These are phyloP conservation scores for Paramecium tetraurelia DNA, from an alignment of 73 alveolate species.

Conservation along the genomic window DNA sequence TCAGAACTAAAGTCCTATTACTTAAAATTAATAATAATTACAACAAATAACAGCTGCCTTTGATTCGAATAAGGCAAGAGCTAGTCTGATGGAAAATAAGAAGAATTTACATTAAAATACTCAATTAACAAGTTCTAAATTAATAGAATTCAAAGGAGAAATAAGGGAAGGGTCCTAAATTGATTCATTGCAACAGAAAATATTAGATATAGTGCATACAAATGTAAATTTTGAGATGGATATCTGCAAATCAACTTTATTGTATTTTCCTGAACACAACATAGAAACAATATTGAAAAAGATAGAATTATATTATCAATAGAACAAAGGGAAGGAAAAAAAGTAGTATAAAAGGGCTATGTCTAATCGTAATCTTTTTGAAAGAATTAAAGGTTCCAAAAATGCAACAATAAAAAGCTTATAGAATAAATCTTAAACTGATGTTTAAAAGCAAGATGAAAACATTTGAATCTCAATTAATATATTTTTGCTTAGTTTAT, in stretches of 20 bases:
- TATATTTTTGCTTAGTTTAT: background rate
- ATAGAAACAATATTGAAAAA: background rate
- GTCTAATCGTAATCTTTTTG: background rate
- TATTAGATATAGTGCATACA: background rate
- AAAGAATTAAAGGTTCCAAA: background rate
- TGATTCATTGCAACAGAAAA: background rate
- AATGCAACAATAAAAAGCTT: background rate
- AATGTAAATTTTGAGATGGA: background rate
- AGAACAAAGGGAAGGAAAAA: background rate
- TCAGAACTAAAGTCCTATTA: background rate
- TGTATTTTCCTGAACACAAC: constrained; percentile 24
- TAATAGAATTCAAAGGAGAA: background rate
- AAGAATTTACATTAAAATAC: background rate
- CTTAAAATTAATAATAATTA: background rate
- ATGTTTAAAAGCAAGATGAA: background rate
- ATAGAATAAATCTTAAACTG: background rate
- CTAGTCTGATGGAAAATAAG: background rate
- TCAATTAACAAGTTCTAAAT: background rate
- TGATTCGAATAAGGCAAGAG: background rate
- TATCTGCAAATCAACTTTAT: background rate
- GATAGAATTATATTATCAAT: background rate
- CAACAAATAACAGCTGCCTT: background rate
- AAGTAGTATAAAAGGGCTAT: background rate
- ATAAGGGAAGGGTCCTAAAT: background rate
- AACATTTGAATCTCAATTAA: background rate